A percentile compares a stretch with the other conserved stretches of the same genome.
Evolutionary conservation across 768 basidiomycete genomes (phyloP).

Genomic region (Serpula lacrymans): DNA sequence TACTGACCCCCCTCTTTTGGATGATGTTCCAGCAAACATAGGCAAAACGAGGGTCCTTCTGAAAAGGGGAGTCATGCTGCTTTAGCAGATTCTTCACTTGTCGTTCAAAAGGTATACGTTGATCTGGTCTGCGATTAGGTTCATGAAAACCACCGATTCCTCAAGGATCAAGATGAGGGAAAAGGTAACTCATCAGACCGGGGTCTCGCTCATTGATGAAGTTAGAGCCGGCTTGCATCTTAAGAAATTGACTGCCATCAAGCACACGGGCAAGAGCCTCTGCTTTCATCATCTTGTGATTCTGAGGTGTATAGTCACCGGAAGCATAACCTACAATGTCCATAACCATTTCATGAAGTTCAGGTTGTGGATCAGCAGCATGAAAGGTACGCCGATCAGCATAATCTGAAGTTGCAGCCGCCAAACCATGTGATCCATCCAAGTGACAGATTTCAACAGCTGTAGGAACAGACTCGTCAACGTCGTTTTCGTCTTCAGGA

Average conservation of each 20-base stretch:
- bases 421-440: too few species aligned
- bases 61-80: constrained; percentile 4
- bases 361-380: too few species aligned
- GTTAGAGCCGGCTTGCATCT: neutral
- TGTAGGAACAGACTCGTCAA: neutral
- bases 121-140: neutral
- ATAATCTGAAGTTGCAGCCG: too few species aligned
- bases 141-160: neutral
- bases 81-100: neutral
- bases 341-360: neutral
- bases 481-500: too few species aligned
- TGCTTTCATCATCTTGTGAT: neutral
- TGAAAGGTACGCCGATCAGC: too few species aligned
- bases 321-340: neutral
- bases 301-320: neutral
- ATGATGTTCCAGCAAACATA: constrained; percentile 11
- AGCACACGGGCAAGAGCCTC: neutral
- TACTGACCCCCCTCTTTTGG: neutral
- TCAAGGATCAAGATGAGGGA: neutral
- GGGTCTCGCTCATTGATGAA: neutral
- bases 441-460: neutral
- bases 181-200: neutral
- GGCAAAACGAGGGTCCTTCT: constrained; percentile 10
- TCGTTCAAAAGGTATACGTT: neutral
- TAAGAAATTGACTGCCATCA: neutral